Evolutionary conservation across 108 stramenopile species (phyloP), one percentile per base, ranked within the genome.

Genomic region (Discostella pseudostelligera): DNA sequence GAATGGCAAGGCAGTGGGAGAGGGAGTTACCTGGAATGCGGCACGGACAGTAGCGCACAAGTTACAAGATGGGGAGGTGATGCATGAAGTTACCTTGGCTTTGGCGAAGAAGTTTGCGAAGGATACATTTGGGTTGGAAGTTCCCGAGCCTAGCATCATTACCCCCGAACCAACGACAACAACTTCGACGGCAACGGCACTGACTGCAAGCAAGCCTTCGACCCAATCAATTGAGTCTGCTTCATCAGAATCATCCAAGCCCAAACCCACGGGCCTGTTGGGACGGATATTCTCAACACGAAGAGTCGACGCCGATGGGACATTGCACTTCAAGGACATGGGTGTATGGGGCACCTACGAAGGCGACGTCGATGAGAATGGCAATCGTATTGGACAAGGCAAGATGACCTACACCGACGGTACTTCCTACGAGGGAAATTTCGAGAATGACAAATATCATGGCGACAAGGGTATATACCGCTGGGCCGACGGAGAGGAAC

Each of bases 401-500:
- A 65, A 45, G 42, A 73, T 73, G 63, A 65, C 64, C n/a, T 73
- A 73, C 32, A 13, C 40, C 28, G 28, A 29, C 24, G 63, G 72
- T 13, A 46, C 37, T 29, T n/a, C 12, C 22, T 73, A 73, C 56
- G 63, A 73, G 39, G 72, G 72, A 24, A 3, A 13, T 29, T 65
- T 73, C 37, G 32, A 50, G n/a, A 32, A 59, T 35, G 47, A 73
- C 36, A 65, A 65, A 45, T 73, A 51, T 46, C 42, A 73, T 17
- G 63, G 64, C 16, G 58, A 69, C 1, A 46, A 51, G 46, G 72
- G 72, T 32, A 59, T 24, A 8, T 73, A 73, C 56, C 36, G 14
- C n/a, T 73, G 72, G 72, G 1, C 6, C 6, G 72, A 73, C 50
- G 63, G 63, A 13, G 72, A 73, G 39, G 48, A 56, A 25, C 58